Evolutionary conservation across 352 stramenopile genomes (phyloP).

Genomic region (Phytopythium oedochilum): DNA sequence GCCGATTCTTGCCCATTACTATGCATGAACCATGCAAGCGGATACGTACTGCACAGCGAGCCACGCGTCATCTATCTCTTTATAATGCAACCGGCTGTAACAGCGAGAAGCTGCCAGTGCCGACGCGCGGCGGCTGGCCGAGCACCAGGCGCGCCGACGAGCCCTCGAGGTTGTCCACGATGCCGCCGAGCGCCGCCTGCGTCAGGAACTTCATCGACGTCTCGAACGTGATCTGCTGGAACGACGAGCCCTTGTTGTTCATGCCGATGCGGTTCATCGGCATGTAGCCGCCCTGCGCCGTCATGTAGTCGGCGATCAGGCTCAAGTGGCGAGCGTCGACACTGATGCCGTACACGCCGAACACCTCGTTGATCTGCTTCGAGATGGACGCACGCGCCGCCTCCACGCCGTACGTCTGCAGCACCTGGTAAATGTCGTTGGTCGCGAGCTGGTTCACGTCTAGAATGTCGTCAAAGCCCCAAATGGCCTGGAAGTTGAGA

Average conservation of each 20-base stretch:
- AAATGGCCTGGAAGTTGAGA: constrained; percentile 98
- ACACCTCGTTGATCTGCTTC: constrained; percentile 98
- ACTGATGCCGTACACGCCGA: constrained; percentile 99
- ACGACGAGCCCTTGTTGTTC: constrained; percentile 92
- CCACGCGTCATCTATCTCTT: constrained; percentile 6
- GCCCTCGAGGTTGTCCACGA: constrained; percentile 89
- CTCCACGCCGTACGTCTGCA: constrained; percentile 98
- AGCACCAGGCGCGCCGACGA: constrained; percentile 95
- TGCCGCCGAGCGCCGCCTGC: constrained; percentile 89
- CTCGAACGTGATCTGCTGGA: constrained; percentile 99
- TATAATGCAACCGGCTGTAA: constrained; percentile 85
- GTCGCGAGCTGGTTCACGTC: constrained; percentile 95
- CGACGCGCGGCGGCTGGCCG: constrained; percentile 91
- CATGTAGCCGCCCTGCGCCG: constrained; percentile 95
- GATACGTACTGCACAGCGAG: neutral
- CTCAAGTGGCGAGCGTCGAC: constrained; percentile 98
- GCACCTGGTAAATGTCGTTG: constrained; percentile 98
- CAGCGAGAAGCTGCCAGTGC: constrained; percentile 95
- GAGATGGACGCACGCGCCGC: constrained; percentile 96
- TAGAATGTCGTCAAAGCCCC: constrained; percentile 88
- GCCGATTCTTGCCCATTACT: neutral
- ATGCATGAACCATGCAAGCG: neutral
- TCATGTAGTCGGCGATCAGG: constrained; percentile 99
- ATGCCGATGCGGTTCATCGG: constrained; percentile 98
- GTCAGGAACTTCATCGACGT: constrained; percentile 99